Evolutionary conservation across 345 rosid genomes (phyloP).

Genomic region (Ailanthus altissimus): DNA sequence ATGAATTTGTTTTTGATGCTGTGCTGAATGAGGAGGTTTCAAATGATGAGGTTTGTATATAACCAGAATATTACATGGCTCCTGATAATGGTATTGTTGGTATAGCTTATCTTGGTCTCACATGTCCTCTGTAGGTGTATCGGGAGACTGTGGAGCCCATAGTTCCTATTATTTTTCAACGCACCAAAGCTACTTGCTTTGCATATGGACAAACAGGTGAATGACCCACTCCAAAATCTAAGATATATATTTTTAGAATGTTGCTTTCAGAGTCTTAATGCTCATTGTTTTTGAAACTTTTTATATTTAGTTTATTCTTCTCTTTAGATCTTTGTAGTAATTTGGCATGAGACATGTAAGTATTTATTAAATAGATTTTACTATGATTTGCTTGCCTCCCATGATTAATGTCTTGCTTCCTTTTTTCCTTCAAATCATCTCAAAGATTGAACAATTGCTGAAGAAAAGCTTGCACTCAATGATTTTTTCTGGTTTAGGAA

Average conservation of each 20-base stretch:
- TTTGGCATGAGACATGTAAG: neutral
- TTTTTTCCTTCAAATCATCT: neutral
- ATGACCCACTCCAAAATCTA: slow-evolving; percentile 12
- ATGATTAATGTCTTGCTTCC: neutral
- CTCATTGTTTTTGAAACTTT: neutral
- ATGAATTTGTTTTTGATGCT: slow-evolving; percentile 95
- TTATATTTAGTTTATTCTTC: neutral
- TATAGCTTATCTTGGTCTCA: slow-evolving; percentile 14
- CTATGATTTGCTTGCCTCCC: neutral
- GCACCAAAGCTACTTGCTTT: slow-evolving; percentile 96
- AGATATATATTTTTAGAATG: neutral
- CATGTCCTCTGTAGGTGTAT: slow-evolving; percentile 59
- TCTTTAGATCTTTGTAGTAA: neutral
- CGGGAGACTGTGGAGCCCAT: slow-evolving; percentile 94
- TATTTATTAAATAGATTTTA: neutral
- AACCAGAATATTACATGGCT: slow-evolving; percentile 10
- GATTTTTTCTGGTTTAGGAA: slow-evolving; percentile 52
- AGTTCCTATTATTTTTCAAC: slow-evolving; percentile 90
- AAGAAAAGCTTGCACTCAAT: slow-evolving; percentile 5
- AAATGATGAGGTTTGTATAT: slow-evolving; percentile 79
- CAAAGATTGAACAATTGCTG: slow-evolving; percentile 8
- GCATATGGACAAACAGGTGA: slow-evolving; percentile 98
- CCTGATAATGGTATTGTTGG: slow-evolving; percentile 4
- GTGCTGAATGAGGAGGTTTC: slow-evolving; percentile 96
- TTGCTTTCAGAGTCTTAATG: neutral